Conservation (phyloP, 164 flowering plant species). For the Tetracentron sinense region DNA sequence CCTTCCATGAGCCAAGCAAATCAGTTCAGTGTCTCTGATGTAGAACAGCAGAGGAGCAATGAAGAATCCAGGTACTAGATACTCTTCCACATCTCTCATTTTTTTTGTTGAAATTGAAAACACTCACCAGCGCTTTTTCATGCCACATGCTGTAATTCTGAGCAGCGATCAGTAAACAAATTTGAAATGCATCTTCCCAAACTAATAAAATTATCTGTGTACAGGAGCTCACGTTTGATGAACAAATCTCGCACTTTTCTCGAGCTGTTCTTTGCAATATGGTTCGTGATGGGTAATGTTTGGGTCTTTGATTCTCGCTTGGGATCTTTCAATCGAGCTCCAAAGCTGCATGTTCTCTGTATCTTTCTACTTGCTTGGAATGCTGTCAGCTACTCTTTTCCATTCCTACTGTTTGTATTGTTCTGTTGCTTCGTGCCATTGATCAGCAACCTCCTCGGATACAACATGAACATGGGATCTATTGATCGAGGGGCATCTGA, state of each 20-base stretch:
- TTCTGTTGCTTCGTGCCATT: slow-evolving; percentile 83
- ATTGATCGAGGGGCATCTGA: slow-evolving; percentile 72
- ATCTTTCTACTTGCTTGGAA: slow-evolving; percentile 82
- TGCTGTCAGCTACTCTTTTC: slow-evolving; percentile 88
- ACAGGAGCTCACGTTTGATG: slow-evolving; percentile 56
- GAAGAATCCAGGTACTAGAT: slow-evolving; percentile 64
- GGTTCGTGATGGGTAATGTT: slow-evolving; percentile 99
- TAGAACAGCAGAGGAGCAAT: slow-evolving; percentile 52
- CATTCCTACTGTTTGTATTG: slow-evolving; percentile 79
- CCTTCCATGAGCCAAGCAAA: slow-evolving; percentile 35
- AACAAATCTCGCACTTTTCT: slow-evolving; percentile 66
- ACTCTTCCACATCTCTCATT: neutral
- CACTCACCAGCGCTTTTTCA: too few species aligned
- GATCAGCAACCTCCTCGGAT: slow-evolving; percentile 68
- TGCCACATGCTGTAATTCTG: too few species aligned
- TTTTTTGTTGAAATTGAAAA: neutral
- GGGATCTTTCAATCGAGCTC: slow-evolving; percentile 59
- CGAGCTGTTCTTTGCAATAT: slow-evolving; percentile 92
- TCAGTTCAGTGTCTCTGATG: slow-evolving; percentile 27
- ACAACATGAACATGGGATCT: slow-evolving; percentile 84
- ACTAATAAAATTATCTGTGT: neutral
- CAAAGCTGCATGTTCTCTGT: slow-evolving; percentile 77
- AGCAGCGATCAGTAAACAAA: too few species aligned
- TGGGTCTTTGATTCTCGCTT: slow-evolving; percentile 90
- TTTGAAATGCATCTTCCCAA: neutral